Base-by-base conservation (phyloP, 768 basidiomycete genomes). In the Pisolithus albus region DNA sequence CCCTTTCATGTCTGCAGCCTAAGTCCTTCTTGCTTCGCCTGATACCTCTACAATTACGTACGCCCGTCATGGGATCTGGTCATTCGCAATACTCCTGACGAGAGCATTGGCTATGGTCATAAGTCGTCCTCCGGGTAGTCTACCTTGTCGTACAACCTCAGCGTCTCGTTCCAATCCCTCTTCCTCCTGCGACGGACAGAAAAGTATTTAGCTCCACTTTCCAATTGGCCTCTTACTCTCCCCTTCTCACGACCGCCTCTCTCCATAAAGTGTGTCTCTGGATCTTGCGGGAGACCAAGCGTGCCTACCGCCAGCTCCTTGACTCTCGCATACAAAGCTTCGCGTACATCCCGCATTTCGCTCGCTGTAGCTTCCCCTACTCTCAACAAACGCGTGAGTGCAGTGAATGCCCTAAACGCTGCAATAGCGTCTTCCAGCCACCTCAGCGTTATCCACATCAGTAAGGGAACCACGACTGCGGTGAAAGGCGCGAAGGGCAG, bases 391-490 rank as follows among this genome's bases (percentile, higher is more conserved):
- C 83, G 78, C 6, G 71, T 57, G 13, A 93, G 76, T 1, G 83
- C 72, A 0, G 73, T 69, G 55, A 85, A 79, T 3, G 92, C 92
- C 40, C 92, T 82, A 61, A 86, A 83, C 4, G 89, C 81, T 0
- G 89, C 79, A 4, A 90, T 75, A 1, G 84, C 82, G 57, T 93
- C 92, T 63, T 94, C 92, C 38, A 88, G 72, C 89, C 90, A 93
- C 47, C 92, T 81, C 53, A 94, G 72, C 16, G 86, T 79, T 73
- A 92, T 83, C 91, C 92, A 94, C 92, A 93, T 92, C 57, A 84
- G 60, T 5, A 76, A 72, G 2, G 90, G 91, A 6, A 91, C 77
- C 26, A 81, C 60, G 47, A 83, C 61, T 24, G 75, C 60, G 4
- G 85, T 85, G 50, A 88, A 61, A 9, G 66, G 61, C 7, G 81